These are phyloP conservation scores for Mychonastes homosphaera DNA, from an alignment of 139 green algal species.

Conservation along the genomic window DNA sequence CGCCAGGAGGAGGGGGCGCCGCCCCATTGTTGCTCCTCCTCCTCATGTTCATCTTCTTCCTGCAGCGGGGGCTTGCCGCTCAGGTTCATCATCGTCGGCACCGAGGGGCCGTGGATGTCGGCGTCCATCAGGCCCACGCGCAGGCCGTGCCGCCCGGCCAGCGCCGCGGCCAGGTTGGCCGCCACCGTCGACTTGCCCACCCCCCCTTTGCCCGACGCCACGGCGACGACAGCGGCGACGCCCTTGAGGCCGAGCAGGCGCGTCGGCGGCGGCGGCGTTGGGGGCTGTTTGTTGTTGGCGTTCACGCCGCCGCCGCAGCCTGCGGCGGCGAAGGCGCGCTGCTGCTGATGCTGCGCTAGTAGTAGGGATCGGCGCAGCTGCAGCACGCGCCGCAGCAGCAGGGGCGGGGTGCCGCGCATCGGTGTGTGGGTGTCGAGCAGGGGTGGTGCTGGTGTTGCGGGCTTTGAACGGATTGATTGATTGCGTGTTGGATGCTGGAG, in stretches of 20 bases:
- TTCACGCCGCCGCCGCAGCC: not conserved
- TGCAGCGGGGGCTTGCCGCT: slow-evolving; percentile 18
- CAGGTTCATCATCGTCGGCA: slow-evolving; percentile 76
- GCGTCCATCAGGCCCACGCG: slow-evolving; percentile 83
- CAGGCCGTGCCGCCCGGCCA: slow-evolving; percentile 48
- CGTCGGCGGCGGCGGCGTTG: not conserved
- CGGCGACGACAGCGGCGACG: slow-evolving; percentile 71
- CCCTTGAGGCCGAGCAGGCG: slow-evolving; percentile 25
- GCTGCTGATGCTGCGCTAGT: slow-evolving; percentile 5
- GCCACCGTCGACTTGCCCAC: slow-evolving; percentile 87
- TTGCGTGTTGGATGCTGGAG: too few species aligned
- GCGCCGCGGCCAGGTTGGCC: slow-evolving; percentile 80
- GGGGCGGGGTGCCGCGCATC: too few species aligned
- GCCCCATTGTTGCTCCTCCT: slow-evolving; percentile 20
- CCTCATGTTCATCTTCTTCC: not conserved
- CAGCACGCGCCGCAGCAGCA: too few species aligned
- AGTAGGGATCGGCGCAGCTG: too few species aligned
- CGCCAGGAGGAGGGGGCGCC: not conserved
- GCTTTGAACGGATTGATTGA: too few species aligned
- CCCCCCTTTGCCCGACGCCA: slow-evolving; percentile 86
- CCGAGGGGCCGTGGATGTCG: slow-evolving; percentile 82
- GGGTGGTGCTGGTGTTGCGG: too few species aligned
- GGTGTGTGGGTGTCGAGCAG: too few species aligned
- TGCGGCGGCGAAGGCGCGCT: too few species aligned
- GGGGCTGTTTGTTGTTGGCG: not conserved